Conservation (phyloP, 768 basidiomycete genomes). For the Phaeotremella fagi region DNA sequence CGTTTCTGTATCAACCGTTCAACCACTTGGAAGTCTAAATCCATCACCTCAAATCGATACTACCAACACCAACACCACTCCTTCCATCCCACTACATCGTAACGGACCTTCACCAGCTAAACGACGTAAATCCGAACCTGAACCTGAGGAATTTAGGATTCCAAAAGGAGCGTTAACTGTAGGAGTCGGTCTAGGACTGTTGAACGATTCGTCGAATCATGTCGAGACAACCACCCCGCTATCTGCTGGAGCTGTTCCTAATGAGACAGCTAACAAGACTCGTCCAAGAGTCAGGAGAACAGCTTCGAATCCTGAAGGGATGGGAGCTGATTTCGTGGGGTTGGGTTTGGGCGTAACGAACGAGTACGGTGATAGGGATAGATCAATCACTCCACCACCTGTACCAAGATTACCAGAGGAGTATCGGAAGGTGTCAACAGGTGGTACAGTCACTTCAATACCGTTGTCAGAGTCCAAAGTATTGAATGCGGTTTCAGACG, state of each 20-base stretch:
- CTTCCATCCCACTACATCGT: background rate
- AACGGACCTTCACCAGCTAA: constrained; percentile 14
- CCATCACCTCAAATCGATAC: background rate
- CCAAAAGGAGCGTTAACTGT: background rate
- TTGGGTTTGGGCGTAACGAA: background rate
- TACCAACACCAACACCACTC: background rate
- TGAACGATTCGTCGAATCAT: background rate
- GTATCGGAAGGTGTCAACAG: constrained; percentile 3
- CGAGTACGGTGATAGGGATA: background rate
- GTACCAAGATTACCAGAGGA: constrained; percentile 19
- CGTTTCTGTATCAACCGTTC: background rate
- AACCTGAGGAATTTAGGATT: constrained; percentile 17
- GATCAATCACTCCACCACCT: constrained; percentile 36
- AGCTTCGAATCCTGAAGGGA: constrained; percentile 15
- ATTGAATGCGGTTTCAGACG: background rate
- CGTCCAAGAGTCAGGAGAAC: constrained; percentile 17
- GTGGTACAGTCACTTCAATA: background rate
- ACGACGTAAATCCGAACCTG: constrained; percentile 31
- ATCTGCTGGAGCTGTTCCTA: background rate
- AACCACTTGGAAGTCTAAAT: too few species aligned
- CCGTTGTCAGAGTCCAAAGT: background rate
- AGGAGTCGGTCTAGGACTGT: constrained; percentile 17
- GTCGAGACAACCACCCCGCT: too few species aligned
- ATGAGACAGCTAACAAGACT: background rate
- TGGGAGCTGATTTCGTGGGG: background rate